A percentile compares a stretch with the other conserved stretches of the same genome.
Conservation (phyloP, 306 rosid species). For the Canavalia gladiata region DNA sequence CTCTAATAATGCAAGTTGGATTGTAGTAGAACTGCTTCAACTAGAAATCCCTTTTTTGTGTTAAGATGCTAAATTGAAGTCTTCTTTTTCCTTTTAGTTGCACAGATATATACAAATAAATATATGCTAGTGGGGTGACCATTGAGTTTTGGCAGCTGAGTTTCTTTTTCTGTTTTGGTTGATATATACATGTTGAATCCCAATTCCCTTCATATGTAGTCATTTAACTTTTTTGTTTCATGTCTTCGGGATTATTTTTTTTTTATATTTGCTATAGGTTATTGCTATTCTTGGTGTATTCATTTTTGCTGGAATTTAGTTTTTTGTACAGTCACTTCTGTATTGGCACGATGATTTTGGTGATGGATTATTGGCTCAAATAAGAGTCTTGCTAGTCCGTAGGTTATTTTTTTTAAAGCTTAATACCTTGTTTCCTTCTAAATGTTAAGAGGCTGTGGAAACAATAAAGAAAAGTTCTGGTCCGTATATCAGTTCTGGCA, state of each 20-base stretch:
- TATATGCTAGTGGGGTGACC: not conserved
- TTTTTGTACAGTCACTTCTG: not conserved
- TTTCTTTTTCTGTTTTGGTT: conserved; percentile 2
- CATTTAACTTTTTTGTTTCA: not conserved
- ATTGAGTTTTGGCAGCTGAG: conserved; percentile 10
- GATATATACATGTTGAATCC: not conserved
- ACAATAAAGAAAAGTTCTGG: not conserved
- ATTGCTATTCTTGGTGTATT: not conserved
- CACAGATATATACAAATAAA: not conserved
- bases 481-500: not conserved
- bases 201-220: not conserved
- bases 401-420: not conserved
- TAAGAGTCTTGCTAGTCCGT: not conserved
- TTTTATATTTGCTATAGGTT: not conserved
- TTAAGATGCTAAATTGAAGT: not conserved
- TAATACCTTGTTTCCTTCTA: not conserved
- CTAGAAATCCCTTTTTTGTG: conserved; percentile 29
- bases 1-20: conserved; percentile 18
- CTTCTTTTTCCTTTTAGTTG: not conserved
- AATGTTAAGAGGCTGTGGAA: not conserved
- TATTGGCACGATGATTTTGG: not conserved
- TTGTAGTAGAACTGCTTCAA: not conserved
- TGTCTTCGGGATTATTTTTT: not conserved
- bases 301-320: not conserved
- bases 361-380: not conserved